These are phyloP conservation scores for Myxozyma lipomycoides DNA, from an alignment of 805 yeast species.

Conservation along the genomic window DNA sequence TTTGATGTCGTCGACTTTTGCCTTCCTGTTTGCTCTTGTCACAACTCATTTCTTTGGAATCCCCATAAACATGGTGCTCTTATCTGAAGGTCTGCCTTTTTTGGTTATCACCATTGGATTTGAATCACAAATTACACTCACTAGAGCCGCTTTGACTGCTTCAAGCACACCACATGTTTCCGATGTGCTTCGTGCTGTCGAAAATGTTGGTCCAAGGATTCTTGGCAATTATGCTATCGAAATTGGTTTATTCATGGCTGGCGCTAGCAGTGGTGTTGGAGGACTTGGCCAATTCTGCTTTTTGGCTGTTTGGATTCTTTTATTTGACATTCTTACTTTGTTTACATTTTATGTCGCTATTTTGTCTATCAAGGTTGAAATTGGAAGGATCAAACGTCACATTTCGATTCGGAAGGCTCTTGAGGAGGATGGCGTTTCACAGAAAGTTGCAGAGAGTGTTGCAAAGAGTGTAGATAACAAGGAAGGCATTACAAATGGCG, in stretches of 20 bases:
- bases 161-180: constrained; percentile 30
- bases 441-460: constrained; percentile 68
- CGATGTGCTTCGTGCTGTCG: constrained; percentile 39
- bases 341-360: constrained; percentile 80
- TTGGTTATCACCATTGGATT: constrained; percentile 89
- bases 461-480: constrained; percentile 38
- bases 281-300: constrained; percentile 79
- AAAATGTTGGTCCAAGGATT: constrained; percentile 47
- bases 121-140: constrained; percentile 72
- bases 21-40: constrained; percentile 74
- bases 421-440: constrained; percentile 88
- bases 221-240: constrained; percentile 75
- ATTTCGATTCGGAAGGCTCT: constrained; percentile 71
- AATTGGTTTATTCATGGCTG: constrained; percentile 58
- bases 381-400: constrained; percentile 77
- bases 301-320: constrained; percentile 63
- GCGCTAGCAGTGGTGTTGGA: constrained; percentile 56
- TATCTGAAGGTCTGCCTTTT: constrained; percentile 91
- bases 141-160: constrained; percentile 43
- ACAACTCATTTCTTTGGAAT: constrained; percentile 54
- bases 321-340: constrained; percentile 66
- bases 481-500: constrained; percentile 14
- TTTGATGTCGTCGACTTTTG: constrained; percentile 71
- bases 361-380: constrained; percentile 82
- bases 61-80: constrained; percentile 64